Evolutionary conservation across 371 early-diverging fungal species (phyloP), one percentile per base, ranked within the genome.

Genomic region (Rhizopus stolonifer): DNA sequence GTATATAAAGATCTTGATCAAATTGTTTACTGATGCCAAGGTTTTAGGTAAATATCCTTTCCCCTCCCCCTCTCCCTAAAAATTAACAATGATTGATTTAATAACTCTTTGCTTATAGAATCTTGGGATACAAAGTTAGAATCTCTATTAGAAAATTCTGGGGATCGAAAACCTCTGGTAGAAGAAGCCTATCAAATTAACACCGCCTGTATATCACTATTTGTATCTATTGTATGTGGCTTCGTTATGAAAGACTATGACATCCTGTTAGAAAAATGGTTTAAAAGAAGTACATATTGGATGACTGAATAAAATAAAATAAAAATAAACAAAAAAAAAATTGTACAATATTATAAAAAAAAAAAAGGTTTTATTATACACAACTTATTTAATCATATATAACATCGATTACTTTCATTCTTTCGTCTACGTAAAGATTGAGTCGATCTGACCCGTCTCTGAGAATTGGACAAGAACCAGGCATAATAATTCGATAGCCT

Each of bases 231-330:
- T 23, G 53, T 75, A 11, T 67, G 70, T 56, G 62, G 64, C 11
- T 69, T 71, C 54, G 64, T 71, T 22, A 36, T 75, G 33, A 67
- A 67, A 32, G 76, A 75, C 31, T 61, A 71, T 34, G 54, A 60
- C 14, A 50, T 61, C 18, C 49, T 75, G 10, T 47, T 75, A 6
- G 54, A 64, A 39, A 69, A 71, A 46, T 75, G 76, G 76, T 39
- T 69, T 21, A 71, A 71, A 43, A 56, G 65, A n/a, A 50, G 62
- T 21, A 55, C 56, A 8, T 61, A 60, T 33, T 71, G 72, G 67
- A 38, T 64, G 9, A 51, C 42, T 22, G 59, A 64, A 34, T 65
- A 53, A 60, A n/a, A n/a, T n/a, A n/a, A n/a, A n/a, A n/a, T n/a
- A n/a, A n/a, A n/a, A n/a, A n/a, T n/a, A n/a, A n/a, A n/a, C n/a